Evolutionary conservation across 2,329 filamentous ascomycete genomes (phyloP), one percentile per base, ranked within the genome.

Genomic region (Geosmithia flava): DNA sequence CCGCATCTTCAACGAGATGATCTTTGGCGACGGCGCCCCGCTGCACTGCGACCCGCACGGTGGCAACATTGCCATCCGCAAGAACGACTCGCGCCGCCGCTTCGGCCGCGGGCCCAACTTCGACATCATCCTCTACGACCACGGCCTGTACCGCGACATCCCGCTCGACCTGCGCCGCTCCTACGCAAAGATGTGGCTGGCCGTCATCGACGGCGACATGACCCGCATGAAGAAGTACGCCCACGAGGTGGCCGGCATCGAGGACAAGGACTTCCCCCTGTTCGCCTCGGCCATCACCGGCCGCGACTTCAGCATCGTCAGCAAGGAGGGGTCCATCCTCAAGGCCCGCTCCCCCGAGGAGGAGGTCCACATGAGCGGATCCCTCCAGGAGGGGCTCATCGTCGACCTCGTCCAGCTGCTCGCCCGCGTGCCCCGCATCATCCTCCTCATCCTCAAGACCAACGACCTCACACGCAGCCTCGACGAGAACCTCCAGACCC

Each of bases 1-100:
- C 0, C 81, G 83, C 50, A 88, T 98, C 50, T 98, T 98, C 75
- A 98, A 98, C 70, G 90, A 97, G 63, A 98, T 98, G 93, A 96
- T 98, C 55, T 98, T 98, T 55, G 90, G 91, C 45, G 78, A 83
- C 47, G 77, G 83, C 50, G 91, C 91, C 0, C 89, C 93, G 0
- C 70, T 98, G 40, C 93, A 98, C 68, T 98, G 93, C 67, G 93
- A 98, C 61, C 93, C 93, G 0, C 93, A 98, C 60, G 93, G 90
- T 45, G 93, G 93, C 44, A 98, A 98, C 60, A 85, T 98, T 48
- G 90, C 93, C 20, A 88, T 98, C 52, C 82, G 90, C 42, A 81
- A 87, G 62, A 93, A 91, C 59, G 63, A 74, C 7, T 67, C 63
- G 16, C 72, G 77, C 37, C 69, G 74, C 40, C 70, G 71, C 50